Percentiles rank a stretch among this genome's conserved stretches.
These are phyloP conservation scores for Lachancea nothofagi DNA, from an alignment of 805 yeast genomes.

Conservation along the genomic window DNA sequence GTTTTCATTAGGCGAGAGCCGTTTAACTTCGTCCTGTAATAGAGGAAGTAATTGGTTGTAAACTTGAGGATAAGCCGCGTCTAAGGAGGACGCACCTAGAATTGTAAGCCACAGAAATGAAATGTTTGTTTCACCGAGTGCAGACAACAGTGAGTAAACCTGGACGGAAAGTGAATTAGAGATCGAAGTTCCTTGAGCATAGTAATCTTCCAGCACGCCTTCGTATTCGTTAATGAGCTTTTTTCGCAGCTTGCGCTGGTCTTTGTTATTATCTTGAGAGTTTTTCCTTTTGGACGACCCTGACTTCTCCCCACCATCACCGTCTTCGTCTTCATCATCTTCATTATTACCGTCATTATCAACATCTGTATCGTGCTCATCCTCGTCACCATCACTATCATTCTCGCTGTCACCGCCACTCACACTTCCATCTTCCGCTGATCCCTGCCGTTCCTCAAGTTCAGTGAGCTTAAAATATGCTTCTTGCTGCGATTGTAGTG, in stretches of 20 bases:
- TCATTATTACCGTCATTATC: slow-evolving; percentile 28
- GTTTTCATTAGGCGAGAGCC: slow-evolving; percentile 47
- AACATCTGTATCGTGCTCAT: slow-evolving; percentile 32
- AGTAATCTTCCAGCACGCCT: slow-evolving; percentile 62
- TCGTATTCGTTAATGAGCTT: slow-evolving; percentile 45
- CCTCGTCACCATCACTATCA: slow-evolving; percentile 34
- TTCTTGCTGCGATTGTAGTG: slow-evolving; percentile 46
- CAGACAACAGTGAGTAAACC: slow-evolving; percentile 70
- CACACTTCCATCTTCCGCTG: slow-evolving; percentile 22
- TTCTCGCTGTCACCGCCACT: slow-evolving; percentile 32
- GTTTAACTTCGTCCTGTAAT: slow-evolving; percentile 72
- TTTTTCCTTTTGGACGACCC: slow-evolving; percentile 24
- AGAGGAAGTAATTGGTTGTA: slow-evolving; percentile 69
- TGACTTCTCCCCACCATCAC: slow-evolving; percentile 18
- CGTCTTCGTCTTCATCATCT: slow-evolving; percentile 31
- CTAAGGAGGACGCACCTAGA: slow-evolving; percentile 81
- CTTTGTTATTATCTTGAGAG: slow-evolving; percentile 21
- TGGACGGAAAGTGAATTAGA: slow-evolving; percentile 72
- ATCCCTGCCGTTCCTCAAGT: slow-evolving; percentile 35
- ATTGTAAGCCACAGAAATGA: slow-evolving; percentile 78
- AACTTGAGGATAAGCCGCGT: slow-evolving; percentile 64
- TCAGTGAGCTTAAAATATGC: slow-evolving; percentile 56
- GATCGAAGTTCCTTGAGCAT: slow-evolving; percentile 75
- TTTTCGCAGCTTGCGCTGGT: slow-evolving; percentile 37
- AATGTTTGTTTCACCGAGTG: slow-evolving; percentile 74